Evolutionary conservation across 2,329 filamentous ascomycete species (phyloP), one percentile per base, ranked within the genome.

Genomic region (Aureobasidium vineae): DNA sequence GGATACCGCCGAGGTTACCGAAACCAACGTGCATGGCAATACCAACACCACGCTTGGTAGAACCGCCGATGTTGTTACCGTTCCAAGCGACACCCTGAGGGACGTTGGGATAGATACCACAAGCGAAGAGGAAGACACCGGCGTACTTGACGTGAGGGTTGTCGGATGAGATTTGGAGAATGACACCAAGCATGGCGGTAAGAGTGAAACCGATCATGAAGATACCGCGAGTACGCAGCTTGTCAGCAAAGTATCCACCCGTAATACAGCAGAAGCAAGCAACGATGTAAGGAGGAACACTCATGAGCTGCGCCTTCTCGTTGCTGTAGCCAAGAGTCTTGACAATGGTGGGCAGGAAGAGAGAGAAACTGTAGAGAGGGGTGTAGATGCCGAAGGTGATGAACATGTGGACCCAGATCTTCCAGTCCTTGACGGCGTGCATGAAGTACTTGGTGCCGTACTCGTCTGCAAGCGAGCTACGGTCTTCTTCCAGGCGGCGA

Each of bases 301-400:
- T 73, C 40, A 74, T 69, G 8, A 72, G 68, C 60, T 74, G 72
- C 2, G 72, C 72, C 28, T 81, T 77, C 57, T 88, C 85, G 19
- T 82, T 79, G 66, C 77, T 81, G 74, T 88, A 90, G n/a, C 85
- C 83, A 5, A 91, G 82, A 6, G 88, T 89, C 67, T 82, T 79
- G 40, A 91, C 88, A 52, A 91, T 85, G 36, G 67, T 68, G 19
- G 67, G 67, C 15, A 68, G 54, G 70, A 75, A 75, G 23, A 75
- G 69, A 2, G 71, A 73, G 70, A 75, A 75, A 38, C 71, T 70
- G 67, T 75, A 75, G 21, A 75, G 67, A 45, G 64, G 53, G 36
- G 67, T 68, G 65, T 67, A 68, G 40, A 66, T 66, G 60, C 67
- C 76, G 70, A 78, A 75, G 70, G 74, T 77, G 66, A 78, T 77